Base-by-base conservation (phyloP, 2,329 filamentous ascomycete species). In the Colletotrichum truncatum region DNA sequence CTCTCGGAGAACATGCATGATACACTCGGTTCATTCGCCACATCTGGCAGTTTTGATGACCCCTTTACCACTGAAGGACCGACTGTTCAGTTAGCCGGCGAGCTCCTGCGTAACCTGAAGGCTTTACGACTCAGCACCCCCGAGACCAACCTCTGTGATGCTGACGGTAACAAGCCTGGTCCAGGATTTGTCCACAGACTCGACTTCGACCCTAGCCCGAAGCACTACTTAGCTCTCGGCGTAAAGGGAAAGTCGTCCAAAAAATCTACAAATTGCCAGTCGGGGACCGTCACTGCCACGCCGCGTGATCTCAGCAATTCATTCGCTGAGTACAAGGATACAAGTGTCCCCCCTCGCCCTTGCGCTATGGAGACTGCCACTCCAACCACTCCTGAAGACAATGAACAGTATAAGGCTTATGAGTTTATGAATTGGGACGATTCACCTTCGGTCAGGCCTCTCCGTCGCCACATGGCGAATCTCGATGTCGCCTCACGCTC, bases 391-490 rank as follows among this genome's bases (percentile, higher is more conserved):
- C 28, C 26, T 11, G 41, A 28, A 18, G 18, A 21, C 28, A 14
- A 23, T 23, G 14, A 38, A 10, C 14, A 45, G 39, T 11, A 34
- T 18, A 23, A 23, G n/a, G 16, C 18, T 34, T 14, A 26, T 16
- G 30, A 57, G 14, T 6, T 23, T 21, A 26, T 46, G 32, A 39
- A 36, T 26, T 16, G 14, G 16, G 55, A 61, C 5, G 26, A 51
- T 12, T 66, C 63, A 9, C 58, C 63, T 6, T 56, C 57, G 7
- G 14, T 51, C 23, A 43, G 45, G 4, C 30, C 43, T 6, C 32
- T 59, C n/a, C 49, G 63, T 28, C 58, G 45, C 21, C 57, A 56
- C 23, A 56, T 63, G 58, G 41, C 41, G 14, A 38, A 36, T 18
- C 57, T 66, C 23, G 25, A 12, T 8, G 21, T 62, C 14, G 21